phyloP scores from a whole-genome alignment of 176 grass and related monocot genomes.

The Raddia distichophylla region DNA sequence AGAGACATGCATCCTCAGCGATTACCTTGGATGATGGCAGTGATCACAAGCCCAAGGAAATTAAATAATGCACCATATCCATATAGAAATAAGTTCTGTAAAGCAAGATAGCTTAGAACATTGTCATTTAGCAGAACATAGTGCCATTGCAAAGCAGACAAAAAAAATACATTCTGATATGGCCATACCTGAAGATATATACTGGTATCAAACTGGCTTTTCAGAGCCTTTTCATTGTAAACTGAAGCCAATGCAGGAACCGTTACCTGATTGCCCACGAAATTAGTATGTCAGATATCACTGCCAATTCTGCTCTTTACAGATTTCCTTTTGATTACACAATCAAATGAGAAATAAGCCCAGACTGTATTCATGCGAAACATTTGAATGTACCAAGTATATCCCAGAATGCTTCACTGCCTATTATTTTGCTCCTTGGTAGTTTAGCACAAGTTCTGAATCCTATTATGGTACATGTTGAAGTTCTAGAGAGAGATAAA shows the following conservation, averaged over 20 bases:
- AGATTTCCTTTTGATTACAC: background rate
- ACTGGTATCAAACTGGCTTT: constrained; percentile 97
- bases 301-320: constrained; percentile 16
- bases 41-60: constrained; percentile 78
- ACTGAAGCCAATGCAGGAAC: constrained; percentile 91
- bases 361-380: background rate
- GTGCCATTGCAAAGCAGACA: constrained; percentile 16
- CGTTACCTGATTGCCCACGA: constrained; percentile 67
- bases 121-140: constrained; percentile 20
- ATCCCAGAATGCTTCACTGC: constrained; percentile 8
- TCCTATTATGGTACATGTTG: background rate
- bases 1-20: constrained; percentile 19
- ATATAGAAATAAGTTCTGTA: constrained; percentile 99
- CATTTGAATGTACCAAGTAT: background rate
- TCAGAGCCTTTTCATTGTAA: constrained; percentile 95
- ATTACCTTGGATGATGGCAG: constrained; percentile 86
- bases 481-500: background rate
- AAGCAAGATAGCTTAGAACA: constrained; percentile 28
- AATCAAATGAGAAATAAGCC: constrained; percentile 1
- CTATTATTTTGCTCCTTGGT: background rate
- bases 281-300: constrained; percentile 20
- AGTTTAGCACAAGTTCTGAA: background rate
- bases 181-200: constrained; percentile 96
- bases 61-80: constrained; percentile 97
- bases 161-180: constrained; percentile 18